phyloP scores from a whole-genome alignment of 176 grass and related monocot genomes.

The Poa annua region DNA sequence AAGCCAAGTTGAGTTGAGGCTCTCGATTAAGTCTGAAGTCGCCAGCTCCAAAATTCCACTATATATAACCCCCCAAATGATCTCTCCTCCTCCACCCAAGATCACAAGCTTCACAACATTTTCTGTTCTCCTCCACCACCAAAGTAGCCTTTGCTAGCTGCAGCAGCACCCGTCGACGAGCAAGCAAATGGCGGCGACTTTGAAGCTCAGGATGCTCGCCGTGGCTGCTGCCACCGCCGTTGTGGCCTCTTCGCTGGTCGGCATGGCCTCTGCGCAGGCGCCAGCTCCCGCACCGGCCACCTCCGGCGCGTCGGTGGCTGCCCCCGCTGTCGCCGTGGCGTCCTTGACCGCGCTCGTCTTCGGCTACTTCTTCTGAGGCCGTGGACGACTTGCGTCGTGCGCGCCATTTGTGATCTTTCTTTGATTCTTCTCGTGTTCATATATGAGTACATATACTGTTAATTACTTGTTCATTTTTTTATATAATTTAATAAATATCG shows the following conservation, averaged over 20 bases:
- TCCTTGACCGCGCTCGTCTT: slow-evolving; percentile 44
- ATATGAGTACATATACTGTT: not conserved
- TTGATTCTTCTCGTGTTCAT: not conserved
- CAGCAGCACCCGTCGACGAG: not conserved
- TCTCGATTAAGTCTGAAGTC: not conserved
- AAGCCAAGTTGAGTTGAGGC: slow-evolving; percentile 1
- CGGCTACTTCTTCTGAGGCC: slow-evolving; percentile 46
- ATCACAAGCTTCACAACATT: not conserved
- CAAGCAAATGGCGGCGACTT: slow-evolving; percentile 44
- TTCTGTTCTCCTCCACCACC: not conserved
- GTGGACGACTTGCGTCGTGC: not conserved
- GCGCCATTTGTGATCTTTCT: not conserved
- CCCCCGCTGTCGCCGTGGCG: slow-evolving; percentile 39
- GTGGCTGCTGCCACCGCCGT: not conserved
- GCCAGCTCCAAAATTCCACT: not conserved
- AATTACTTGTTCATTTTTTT: not conserved
- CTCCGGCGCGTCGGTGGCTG: slow-evolving; percentile 36
- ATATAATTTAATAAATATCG: not conserved
- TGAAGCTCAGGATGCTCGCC: slow-evolving; percentile 53
- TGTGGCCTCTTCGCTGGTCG: slow-evolving; percentile 14
- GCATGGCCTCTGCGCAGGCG: slow-evolving; percentile 31
- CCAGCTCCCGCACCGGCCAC: slow-evolving; percentile 40
- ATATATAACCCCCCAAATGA: slow-evolving; percentile 2
- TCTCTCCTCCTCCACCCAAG: not conserved
- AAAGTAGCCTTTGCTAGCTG: not conserved